Percentiles rank a stretch among this genome's conserved stretches.
These are phyloP conservation scores for Pythium graminicola DNA, from an alignment of 352 stramenopile species.

Conservation along the genomic window DNA sequence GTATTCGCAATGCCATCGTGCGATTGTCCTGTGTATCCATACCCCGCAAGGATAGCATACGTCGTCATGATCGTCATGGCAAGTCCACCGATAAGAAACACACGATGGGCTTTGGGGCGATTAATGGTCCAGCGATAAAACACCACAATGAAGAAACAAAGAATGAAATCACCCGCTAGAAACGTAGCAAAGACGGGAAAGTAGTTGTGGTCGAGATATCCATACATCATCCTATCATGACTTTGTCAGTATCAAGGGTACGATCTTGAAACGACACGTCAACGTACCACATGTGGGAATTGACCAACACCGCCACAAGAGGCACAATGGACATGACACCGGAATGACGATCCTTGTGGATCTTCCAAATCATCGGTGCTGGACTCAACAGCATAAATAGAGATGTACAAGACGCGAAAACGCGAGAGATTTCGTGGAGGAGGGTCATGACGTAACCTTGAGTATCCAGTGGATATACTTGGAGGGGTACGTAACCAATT, in stretches of 20 bases:
- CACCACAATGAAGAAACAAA: conserved; percentile 35
- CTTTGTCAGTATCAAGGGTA: too few relatives aligned
- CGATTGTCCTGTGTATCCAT: conserved; percentile 28
- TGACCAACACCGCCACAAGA: conserved; percentile 37
- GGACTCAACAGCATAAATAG: conserved; percentile 43
- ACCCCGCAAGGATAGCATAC: conserved; percentile 31
- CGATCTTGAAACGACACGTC: too few relatives aligned
- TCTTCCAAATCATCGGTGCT: conserved; percentile 30
- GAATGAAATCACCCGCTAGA: conserved; percentile 26
- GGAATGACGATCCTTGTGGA: conserved; percentile 31
- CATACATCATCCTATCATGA: conserved; percentile 33
- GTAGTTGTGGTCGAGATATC: conserved; percentile 39
- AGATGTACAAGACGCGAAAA: conserved; percentile 27
- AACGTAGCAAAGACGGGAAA: conserved; percentile 49
- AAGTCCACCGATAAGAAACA: conserved; percentile 16
- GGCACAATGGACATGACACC: conserved; percentile 48
- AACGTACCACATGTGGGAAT: conserved; percentile 35
- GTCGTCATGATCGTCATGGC: conserved; percentile 18
- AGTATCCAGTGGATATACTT: background rate
- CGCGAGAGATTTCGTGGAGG: conserved; percentile 18
- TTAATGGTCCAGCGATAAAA: conserved; percentile 44
- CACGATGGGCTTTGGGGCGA: conserved; percentile 25
- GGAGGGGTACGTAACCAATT: background rate
- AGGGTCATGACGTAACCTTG: background rate
- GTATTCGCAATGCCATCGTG: conserved; percentile 17